These are phyloP conservation scores for Magnusiomyces tetraspermus DNA, from an alignment of 1,139 yeast genomes.

Conservation along the genomic window DNA sequence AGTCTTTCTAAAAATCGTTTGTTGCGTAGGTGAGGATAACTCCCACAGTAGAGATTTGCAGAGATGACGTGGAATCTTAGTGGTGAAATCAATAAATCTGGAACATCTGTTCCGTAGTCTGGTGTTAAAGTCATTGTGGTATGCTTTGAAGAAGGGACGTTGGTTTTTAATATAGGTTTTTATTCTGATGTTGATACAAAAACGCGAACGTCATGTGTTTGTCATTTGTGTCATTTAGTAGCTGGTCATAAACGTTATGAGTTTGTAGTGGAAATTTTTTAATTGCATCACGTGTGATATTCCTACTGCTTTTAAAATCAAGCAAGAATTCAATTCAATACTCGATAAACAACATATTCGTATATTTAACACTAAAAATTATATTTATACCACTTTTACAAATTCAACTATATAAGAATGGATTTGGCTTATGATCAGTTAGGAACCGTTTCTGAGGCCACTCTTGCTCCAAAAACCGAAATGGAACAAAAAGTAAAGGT, in stretches of 20 bases:
- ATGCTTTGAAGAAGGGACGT: no score
- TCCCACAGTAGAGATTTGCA: conserved; percentile 67
- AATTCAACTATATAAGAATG: not conserved
- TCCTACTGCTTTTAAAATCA: no score
- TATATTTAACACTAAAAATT: no score
- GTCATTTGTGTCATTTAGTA: no score
- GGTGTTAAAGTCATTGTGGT: not conserved
- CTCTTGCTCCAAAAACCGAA: not conserved
- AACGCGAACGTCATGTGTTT: no score
- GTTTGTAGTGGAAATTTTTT: no score
- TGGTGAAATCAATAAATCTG: conserved; percentile 53
- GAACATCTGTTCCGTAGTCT: not conserved
- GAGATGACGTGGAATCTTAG: conserved; percentile 66
- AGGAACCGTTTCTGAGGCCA: not conserved
- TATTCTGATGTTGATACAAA: no score
- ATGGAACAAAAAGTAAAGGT: not conserved
- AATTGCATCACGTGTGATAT: no score
- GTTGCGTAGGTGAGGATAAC: conserved; percentile 74
- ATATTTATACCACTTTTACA: not conserved
- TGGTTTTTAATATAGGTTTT: no score
- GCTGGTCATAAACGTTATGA: no score
- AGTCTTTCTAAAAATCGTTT: conserved; percentile 62
- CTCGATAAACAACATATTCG: not conserved
- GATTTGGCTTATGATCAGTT: conserved; percentile 4
- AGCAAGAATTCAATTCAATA: no score